These are phyloP conservation scores for Teunomyces stri DNA, from an alignment of 805 yeast species.

Conservation along the genomic window DNA sequence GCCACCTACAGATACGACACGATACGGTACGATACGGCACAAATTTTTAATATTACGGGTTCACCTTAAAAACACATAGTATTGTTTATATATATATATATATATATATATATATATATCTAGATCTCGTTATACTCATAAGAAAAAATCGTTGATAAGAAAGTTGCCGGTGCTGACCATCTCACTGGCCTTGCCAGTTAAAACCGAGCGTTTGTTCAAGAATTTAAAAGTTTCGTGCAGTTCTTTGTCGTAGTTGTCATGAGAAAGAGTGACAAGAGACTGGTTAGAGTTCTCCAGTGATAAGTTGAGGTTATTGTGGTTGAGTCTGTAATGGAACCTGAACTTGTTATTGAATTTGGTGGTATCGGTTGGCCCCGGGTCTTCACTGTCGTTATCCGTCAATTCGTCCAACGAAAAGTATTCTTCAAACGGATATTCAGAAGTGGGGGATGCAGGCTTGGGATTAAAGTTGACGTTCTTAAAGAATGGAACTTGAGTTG, in stretches of 20 bases:
- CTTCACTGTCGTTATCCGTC: slow-evolving; percentile 13
- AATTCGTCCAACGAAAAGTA: slow-evolving; percentile 33
- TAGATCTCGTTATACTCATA: slow-evolving; percentile 17
- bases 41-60: not conserved
- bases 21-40: not conserved
- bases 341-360: slow-evolving; percentile 19
- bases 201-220: slow-evolving; percentile 34
- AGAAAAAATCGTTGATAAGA: slow-evolving; percentile 42
- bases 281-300: slow-evolving; percentile 12
- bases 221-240: slow-evolving; percentile 30
- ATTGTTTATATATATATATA: not conserved
- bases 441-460: slow-evolving; percentile 18
- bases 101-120: not conserved
- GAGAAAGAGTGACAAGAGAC: slow-evolving; percentile 1
- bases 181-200: slow-evolving; percentile 43
- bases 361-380: slow-evolving; percentile 1
- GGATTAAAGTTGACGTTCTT: slow-evolving; percentile 36
- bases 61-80: not conserved
- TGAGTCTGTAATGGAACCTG: slow-evolving; percentile 38
- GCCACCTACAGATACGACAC: not conserved
- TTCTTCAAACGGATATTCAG: slow-evolving; percentile 26
- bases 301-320: slow-evolving; percentile 32
- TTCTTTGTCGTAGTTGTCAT: slow-evolving; percentile 13
- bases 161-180: slow-evolving; percentile 43
- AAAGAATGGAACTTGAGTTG: slow-evolving; percentile 31